Evolutionary conservation across 257 asterid species (phyloP).

Genomic region (Osmanthus fragrans): DNA sequence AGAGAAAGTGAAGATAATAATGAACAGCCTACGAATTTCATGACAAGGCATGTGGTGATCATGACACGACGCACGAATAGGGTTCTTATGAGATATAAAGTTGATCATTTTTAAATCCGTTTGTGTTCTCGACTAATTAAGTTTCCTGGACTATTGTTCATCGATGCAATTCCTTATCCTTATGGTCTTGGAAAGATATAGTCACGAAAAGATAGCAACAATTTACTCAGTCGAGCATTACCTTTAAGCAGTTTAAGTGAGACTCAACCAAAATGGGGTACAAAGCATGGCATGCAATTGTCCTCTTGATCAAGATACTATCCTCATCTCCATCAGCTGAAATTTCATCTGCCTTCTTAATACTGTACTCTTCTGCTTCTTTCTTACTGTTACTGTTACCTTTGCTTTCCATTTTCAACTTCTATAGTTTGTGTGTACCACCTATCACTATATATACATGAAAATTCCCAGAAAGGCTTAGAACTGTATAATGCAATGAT

Average conservation of each 20-base stretch:
- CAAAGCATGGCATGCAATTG: conserved; percentile 44
- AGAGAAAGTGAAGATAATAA: too few species aligned
- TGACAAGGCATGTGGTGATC: too few species aligned
- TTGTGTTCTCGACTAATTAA: too few species aligned
- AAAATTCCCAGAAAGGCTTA: neutral
- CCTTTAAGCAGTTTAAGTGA: conserved; percentile 51
- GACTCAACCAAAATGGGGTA: conserved; percentile 33
- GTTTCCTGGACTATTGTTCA: neutral
- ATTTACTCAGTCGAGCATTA: neutral
- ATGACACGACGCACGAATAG: too few species aligned
- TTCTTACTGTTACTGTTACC: neutral
- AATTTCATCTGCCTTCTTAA: conserved; percentile 15
- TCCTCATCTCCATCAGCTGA: conserved; percentile 9
- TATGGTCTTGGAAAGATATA: too few species aligned
- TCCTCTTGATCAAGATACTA: conserved; percentile 24
- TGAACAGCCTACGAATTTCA: too few species aligned
- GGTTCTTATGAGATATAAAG: too few species aligned
- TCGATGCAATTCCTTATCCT: neutral
- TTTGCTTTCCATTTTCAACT: conserved; percentile 3
- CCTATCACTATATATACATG: neutral
- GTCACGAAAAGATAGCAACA: neutral
- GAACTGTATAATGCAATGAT: neutral
- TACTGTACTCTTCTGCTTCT: conserved; percentile 15
- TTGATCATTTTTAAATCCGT: too few species aligned
- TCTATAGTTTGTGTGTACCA: neutral